Base-by-base conservation (phyloP, 129 eudicot species). In the Centaurea solstitialis region DNA sequence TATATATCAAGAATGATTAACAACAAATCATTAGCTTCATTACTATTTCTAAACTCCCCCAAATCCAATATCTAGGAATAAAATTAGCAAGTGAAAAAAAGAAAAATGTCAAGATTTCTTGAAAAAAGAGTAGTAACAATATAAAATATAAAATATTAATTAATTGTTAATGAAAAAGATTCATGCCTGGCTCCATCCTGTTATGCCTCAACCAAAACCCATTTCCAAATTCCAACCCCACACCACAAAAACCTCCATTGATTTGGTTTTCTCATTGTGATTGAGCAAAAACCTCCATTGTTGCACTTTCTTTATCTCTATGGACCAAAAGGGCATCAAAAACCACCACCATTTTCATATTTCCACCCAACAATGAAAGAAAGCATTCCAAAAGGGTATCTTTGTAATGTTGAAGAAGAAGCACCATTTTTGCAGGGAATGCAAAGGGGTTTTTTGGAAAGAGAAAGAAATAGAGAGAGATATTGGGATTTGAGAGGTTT, bases 161-260 rank as follows among this genome's bases (percentile, higher is more conserved):
- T 43, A 43, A 43, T 64, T 18, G 78, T 82, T 76, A 82, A 82
- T 76, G 68, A 33, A 75, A 81, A 81, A 65, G 79, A 82, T 76
- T 76, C 86, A 82, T 82, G 86, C 78, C 86, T 82, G 86, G 81
- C 86, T 76, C 53, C 86, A 76, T 70, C 86, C 81, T 82, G 78
- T 76, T 82, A 82, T 82, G 81, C 86, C 86, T 18, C 24, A 37
- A 69, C 13, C 7, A 28, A 69, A 69, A 35, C 13, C 47, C 10
- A 17, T 57, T 0, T 8, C 22, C 50, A 61, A 75, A 26, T 26
- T 2, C 78, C 66, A 0, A 28, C 65, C 78, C 66, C 0, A 28
- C 65, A 74, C 30, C 75, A 67, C 5, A 33, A 33, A 33, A 33
- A 26, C 30, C 37, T 33, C 38, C 79, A 17, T 57, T 57, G 9